Conservation (phyloP, 2,329 filamentous ascomycete species). For the Pestalotiopsis sp. region DNA sequence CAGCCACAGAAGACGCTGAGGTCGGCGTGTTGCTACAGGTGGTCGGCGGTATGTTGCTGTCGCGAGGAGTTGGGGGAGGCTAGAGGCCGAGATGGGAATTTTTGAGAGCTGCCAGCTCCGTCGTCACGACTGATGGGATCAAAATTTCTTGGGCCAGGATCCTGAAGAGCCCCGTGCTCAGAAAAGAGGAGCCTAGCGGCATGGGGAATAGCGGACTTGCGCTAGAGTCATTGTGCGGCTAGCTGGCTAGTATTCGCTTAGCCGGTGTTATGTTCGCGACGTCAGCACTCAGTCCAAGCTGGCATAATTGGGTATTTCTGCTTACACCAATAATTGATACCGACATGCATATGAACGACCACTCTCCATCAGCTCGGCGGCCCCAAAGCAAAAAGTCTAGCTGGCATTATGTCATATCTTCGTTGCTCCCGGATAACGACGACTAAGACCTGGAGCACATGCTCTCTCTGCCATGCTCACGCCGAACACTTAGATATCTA, state of each 20-base stretch:
- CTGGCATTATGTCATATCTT: constrained; percentile 8
- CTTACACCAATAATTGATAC: neutral
- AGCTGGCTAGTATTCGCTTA: neutral
- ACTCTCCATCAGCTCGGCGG: neutral
- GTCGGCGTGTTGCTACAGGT: neutral
- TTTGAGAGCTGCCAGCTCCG: constrained; percentile 12
- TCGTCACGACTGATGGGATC: constrained; percentile 15
- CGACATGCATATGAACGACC: neutral
- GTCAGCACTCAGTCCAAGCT: neutral
- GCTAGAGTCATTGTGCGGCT: neutral
- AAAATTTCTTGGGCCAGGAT: constrained; percentile 18
- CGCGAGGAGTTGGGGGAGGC: neutral
- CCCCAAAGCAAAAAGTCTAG: neutral
- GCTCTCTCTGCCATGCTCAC: neutral
- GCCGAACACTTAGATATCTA: neutral
- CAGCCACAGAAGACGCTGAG: neutral
- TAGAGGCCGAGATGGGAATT: constrained; percentile 1
- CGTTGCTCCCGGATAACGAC: neutral
- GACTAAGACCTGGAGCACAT: neutral
- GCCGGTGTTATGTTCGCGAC: neutral
- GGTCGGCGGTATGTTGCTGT: constrained; percentile 5
- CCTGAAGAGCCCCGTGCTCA: constrained; percentile 6
- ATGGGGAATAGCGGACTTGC: neutral
- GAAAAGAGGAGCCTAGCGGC: constrained; percentile 1
- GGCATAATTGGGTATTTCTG: neutral